phyloP scores from a whole-genome alignment of 2,329 filamentous ascomycete species.

The Aspergillus ochraceoroseus region DNA sequence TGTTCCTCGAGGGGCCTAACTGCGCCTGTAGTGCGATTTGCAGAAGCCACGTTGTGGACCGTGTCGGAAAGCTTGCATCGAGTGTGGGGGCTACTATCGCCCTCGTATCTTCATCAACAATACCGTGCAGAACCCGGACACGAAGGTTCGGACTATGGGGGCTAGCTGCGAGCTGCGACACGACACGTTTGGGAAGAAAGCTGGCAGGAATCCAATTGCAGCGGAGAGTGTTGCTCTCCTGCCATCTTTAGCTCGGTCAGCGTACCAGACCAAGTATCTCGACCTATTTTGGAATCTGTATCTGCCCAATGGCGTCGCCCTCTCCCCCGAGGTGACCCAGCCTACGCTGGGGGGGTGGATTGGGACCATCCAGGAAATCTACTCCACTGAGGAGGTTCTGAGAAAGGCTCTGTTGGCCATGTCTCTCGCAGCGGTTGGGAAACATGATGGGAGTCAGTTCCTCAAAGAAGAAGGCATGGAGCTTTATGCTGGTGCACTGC shows the following conservation, averaged over 20 bases:
- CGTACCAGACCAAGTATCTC: constrained; percentile 10
- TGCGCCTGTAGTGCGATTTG: constrained; percentile 8
- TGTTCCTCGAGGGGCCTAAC: too few relatives aligned
- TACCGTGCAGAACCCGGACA: constrained; percentile 4
- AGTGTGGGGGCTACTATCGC: constrained; percentile 9
- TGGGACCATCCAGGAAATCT: constrained; percentile 1
- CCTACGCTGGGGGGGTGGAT: constrained; percentile 7
- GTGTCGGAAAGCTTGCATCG: constrained; percentile 12
- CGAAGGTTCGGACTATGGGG: not conserved
- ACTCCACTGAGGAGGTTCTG: constrained; percentile 1
- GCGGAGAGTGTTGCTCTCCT: not conserved
- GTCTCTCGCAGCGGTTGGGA: constrained; percentile 7
- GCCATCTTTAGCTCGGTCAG: constrained; percentile 1
- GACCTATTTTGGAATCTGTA: constrained; percentile 11
- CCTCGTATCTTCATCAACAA: constrained; percentile 13
- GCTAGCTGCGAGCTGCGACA: too few relatives aligned
- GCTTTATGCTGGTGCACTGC: constrained; percentile 3
- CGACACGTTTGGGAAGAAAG: too few relatives aligned
- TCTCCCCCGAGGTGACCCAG: not conserved
- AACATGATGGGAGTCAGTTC: not conserved
- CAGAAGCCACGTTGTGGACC: constrained; percentile 9
- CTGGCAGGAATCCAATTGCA: too few relatives aligned
- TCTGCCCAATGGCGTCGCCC: constrained; percentile 7
- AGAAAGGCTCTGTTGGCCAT: constrained; percentile 4
- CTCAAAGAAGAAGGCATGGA: constrained; percentile 9